Conservation (phyloP, 148 eudicot species). For the Heliamphora exappendiculata region DNA sequence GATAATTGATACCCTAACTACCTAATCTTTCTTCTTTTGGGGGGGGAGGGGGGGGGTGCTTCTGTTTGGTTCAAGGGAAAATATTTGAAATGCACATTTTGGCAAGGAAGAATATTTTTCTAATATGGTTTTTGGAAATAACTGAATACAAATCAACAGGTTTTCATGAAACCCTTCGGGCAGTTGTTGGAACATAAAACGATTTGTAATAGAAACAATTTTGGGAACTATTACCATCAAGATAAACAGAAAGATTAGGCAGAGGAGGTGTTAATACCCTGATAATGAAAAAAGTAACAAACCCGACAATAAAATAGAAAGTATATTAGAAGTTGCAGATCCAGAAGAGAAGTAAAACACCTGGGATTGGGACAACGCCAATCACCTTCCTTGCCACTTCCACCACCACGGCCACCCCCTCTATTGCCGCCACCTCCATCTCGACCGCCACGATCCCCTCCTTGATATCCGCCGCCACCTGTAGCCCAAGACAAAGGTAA, state of each 20-base stretch:
- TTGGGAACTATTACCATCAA: neutral
- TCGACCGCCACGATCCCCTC: slow-evolving; percentile 51
- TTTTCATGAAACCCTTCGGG: too few relatives aligned
- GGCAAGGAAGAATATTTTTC: too few relatives aligned
- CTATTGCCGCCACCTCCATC: too few relatives aligned
- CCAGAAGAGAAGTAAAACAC: slow-evolving; percentile 25
- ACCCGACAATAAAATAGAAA: neutral
- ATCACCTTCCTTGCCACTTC: slow-evolving; percentile 84
- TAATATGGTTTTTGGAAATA: too few relatives aligned
- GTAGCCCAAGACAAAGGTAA: neutral
- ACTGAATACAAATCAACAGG: too few relatives aligned
- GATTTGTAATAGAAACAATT: too few relatives aligned
- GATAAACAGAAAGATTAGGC: neutral
- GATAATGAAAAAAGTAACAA: neutral
- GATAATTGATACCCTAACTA: too few relatives aligned
- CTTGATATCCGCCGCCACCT: slow-evolving; percentile 53
- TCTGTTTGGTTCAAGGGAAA: too few relatives aligned
- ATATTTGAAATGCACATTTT: too few relatives aligned
- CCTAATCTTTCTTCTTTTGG: too few relatives aligned
- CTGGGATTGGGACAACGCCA: slow-evolving; percentile 90
- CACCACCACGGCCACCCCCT: slow-evolving; percentile 60
- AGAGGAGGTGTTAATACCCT: neutral
- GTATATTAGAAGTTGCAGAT: neutral
- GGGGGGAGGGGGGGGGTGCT: too few relatives aligned
- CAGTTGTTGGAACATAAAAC: too few relatives aligned